Conservation (phyloP, 2,329 filamentous ascomycete genomes). For the Chaetomium sp. region DNA sequence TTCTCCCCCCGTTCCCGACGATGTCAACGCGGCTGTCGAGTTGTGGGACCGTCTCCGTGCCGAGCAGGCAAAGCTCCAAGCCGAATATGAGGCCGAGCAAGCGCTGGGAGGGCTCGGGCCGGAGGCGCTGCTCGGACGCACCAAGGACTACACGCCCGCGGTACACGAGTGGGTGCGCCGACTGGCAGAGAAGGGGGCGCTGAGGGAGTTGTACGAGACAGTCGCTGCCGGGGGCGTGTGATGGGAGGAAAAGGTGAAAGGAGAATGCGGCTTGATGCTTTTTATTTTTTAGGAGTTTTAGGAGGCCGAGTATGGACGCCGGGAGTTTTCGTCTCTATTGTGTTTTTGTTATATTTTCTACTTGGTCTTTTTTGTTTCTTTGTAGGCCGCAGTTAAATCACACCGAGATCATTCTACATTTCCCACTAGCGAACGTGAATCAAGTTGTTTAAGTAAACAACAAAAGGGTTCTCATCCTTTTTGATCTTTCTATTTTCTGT, state of each 20-base stretch:
- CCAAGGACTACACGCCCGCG: conserved; percentile 62
- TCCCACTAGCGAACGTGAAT: too few species aligned
- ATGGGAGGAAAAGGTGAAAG: not conserved
- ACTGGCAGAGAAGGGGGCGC: conserved; percentile 58
- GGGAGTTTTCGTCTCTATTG: too few species aligned
- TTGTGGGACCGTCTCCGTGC: conserved; percentile 2
- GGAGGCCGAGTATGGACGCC: too few species aligned
- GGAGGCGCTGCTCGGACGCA: conserved; percentile 34
- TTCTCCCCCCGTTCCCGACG: not conserved
- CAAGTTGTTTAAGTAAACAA: too few species aligned
- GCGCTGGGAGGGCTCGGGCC: conserved; percentile 30
- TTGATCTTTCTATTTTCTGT: not conserved
- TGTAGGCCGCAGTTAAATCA: too few species aligned
- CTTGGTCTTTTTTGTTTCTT: too few species aligned
- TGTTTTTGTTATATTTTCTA: too few species aligned
- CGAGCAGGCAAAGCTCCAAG: conserved; percentile 8
- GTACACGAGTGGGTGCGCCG: conserved; percentile 63
- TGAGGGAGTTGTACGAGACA: conserved; percentile 39
- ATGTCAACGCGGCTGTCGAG: not conserved
- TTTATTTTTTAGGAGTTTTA: not conserved
- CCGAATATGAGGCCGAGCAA: conserved; percentile 24
- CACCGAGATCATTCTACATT: too few species aligned
- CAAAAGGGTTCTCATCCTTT: not conserved
- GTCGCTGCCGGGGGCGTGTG: not conserved
- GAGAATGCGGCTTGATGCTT: not conserved